These are phyloP conservation scores for Mayamaea pseudoterrestris DNA, from an alignment of 108 stramenopile genomes.

Conservation along the genomic window DNA sequence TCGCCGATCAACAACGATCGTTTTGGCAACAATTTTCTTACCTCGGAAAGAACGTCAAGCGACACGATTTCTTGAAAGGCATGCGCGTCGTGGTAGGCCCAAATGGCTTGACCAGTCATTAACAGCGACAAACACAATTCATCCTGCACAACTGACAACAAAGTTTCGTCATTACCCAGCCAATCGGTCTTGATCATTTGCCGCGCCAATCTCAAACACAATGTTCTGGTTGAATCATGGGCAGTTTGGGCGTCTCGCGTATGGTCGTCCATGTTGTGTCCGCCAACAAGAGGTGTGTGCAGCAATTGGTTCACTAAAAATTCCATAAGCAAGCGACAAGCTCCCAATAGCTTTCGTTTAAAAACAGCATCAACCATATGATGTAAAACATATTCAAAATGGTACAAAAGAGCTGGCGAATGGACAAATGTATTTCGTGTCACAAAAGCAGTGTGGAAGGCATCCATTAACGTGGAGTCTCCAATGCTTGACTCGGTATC, in stretches of 20 bases:
- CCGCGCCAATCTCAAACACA: constrained; percentile 63
- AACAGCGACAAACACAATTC: constrained; percentile 73
- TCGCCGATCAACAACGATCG: too few species aligned
- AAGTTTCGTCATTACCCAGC: constrained; percentile 12
- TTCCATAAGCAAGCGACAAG: constrained; percentile 34
- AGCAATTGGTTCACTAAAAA: constrained; percentile 64
- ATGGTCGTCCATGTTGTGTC: constrained; percentile 23
- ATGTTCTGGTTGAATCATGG: constrained; percentile 50
- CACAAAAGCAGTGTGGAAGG: constrained; percentile 69
- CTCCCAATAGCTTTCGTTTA: constrained; percentile 10
- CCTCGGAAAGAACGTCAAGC: constrained; percentile 61
- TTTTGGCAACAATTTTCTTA: too few species aligned
- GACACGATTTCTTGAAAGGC: constrained; percentile 57
- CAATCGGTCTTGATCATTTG: constrained; percentile 37
- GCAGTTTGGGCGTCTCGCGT: constrained; percentile 37
- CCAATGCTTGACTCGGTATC: too few species aligned
- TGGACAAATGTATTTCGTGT: constrained; percentile 72
- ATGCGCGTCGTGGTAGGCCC: constrained; percentile 48
- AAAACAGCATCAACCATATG: constrained; percentile 47
- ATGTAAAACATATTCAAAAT: constrained; percentile 71
- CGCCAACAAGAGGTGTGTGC: constrained; percentile 40
- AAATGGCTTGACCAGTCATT: constrained; percentile 73
- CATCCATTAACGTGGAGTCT: constrained; percentile 56
- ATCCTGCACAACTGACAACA: constrained; percentile 60
- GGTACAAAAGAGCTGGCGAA: constrained; percentile 65